Conservation (phyloP, 2,329 filamentous ascomycete species). For the Ophioceras dolichostomum region DNA sequence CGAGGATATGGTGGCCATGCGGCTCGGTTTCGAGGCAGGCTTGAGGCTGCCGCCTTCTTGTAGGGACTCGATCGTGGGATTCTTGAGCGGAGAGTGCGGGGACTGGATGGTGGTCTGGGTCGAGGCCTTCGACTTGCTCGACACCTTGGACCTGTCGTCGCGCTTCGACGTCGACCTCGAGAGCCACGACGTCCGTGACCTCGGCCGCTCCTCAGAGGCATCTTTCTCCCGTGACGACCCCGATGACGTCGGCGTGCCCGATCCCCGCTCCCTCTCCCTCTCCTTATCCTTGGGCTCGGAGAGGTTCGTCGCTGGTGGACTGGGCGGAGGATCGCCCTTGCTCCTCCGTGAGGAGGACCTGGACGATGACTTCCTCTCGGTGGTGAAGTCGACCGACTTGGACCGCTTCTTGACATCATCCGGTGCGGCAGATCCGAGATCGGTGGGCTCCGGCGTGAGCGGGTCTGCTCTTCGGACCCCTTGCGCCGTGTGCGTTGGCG, state of each 20-base stretch:
- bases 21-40: no score
- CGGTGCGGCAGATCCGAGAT: no score
- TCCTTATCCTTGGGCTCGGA: constrained; percentile 30
- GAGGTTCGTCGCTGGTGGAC: constrained; percentile 51
- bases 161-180: constrained; percentile 26
- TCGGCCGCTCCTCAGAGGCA: constrained; percentile 15
- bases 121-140: constrained; percentile 41
- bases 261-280: constrained; percentile 4
- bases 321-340: constrained; percentile 43
- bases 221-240: constrained; percentile 17
- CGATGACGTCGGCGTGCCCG: constrained; percentile 14
- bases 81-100: constrained; percentile 16
- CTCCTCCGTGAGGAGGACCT: constrained; percentile 15
- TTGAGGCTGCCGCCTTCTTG: constrained; percentile 11
- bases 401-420: constrained; percentile 31
- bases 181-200: constrained; percentile 22
- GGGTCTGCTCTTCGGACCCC: constrained; percentile 38
- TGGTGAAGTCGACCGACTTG: constrained; percentile 31
- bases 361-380: constrained; percentile 17
- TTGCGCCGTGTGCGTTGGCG: no score
- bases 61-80: constrained; percentile 7
- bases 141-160: constrained; percentile 35
- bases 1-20: no score
- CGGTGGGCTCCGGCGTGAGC: constrained; percentile 60
- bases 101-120: constrained; percentile 43